Evolutionary conservation across 2,329 filamentous ascomycete genomes (phyloP).

Genomic region (Phoma sp.): DNA sequence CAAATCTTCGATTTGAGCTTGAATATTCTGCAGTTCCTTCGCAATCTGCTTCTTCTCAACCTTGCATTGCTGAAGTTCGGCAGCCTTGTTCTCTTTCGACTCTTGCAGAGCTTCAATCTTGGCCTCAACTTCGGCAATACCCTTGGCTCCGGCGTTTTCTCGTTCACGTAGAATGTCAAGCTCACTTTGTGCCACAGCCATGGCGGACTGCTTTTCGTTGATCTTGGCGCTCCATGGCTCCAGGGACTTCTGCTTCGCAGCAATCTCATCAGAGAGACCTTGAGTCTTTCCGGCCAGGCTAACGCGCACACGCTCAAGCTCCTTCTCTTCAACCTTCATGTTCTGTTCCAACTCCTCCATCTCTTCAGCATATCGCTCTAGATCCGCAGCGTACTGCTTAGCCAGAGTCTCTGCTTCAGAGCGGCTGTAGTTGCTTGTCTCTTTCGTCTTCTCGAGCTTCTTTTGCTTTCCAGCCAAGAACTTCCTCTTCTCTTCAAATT

Average conservation of each 20-base stretch:
- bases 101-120: conserved; percentile 80
- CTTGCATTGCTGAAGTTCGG: conserved; percentile 79
- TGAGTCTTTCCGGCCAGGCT: conserved; percentile 95
- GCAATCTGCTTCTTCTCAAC: conserved; percentile 74
- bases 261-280: conserved; percentile 89
- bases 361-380: conserved; percentile 77
- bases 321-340: conserved; percentile 79
- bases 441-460: conserved; percentile 89
- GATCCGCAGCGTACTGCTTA: conserved; percentile 78
- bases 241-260: conserved; percentile 87
- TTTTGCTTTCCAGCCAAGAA: conserved; percentile 90
- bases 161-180: conserved; percentile 90
- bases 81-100: conserved; percentile 72
- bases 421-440: conserved; percentile 75
- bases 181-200: conserved; percentile 94
- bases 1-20: conserved; percentile 76
- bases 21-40: conserved; percentile 75
- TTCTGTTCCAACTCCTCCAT: conserved; percentile 77
- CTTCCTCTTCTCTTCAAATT: conserved; percentile 97
- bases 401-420: conserved; percentile 80
- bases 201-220: conserved; percentile 92
- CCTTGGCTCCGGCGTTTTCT: conserved; percentile 83
- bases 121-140: conserved; percentile 80
- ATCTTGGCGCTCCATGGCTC: conserved; percentile 98
- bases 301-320: conserved; percentile 83